Base-by-base conservation (phyloP, 768 basidiomycete genomes). In the Kwoniella sp. region DNA sequence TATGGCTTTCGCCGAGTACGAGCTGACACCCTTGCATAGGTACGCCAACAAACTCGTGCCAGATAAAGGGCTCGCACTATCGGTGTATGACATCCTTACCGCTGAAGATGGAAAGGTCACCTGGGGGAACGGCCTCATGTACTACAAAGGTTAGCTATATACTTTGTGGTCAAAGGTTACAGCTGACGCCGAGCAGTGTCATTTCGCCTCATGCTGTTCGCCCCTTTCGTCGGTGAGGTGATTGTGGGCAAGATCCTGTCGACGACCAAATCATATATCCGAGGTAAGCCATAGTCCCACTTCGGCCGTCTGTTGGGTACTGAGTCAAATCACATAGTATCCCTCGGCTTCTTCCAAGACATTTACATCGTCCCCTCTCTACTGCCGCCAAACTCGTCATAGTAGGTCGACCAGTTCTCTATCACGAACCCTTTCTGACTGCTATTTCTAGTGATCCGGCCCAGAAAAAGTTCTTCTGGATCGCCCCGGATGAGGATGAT, bases 91-190 rank as follows among this genome's bases (percentile, higher is more conserved):
- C 71, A 76, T 99, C 33, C 77, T 84, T 0, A 82, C 89, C 59
- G 86, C 84, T 1, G 86, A 89, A 1, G 91, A 96, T 67, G 93
- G 93, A 1, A 91, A 87, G 57, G 84, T 99, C 4, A 80, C 90
- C 29, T 95, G 92, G 64, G 92, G 93, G 0, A 93, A 99, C 73
- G 93, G 93, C 0, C 84, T 84, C 68, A 77, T 93, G 66, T 98
- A 91, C 86, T 91, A 98, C 70, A 89, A 87, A 80, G 82, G 92
- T 92, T 45, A 60, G 65, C 46, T 22, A 28, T 12, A 17, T 29
- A 20, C n/a, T 22, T 34, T 20, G 37, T 31, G 25, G 17, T 32
- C 37, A 26, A 12, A 25, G n/a, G 9, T 20, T 42, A 3, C 23
- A 50, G 32, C 50, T 51, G 41, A 51, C 28, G 8, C 2, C 15